Evolutionary conservation across 805 yeast species (phyloP), one percentile per base, ranked within the genome.

Genomic region (Yarrowia hollandica): DNA sequence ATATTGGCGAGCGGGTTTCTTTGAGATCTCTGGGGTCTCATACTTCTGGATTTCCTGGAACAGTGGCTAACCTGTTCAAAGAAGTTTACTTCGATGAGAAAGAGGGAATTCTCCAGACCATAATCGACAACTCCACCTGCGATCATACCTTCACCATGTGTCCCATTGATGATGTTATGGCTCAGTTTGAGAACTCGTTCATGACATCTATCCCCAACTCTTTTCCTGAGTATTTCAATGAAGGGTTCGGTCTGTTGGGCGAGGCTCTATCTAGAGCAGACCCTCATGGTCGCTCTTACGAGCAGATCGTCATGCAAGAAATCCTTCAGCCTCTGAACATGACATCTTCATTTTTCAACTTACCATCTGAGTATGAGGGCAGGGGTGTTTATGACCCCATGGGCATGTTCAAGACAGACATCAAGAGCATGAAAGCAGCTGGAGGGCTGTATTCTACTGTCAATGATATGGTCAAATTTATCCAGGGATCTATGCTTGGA

Each of bases 161-260:
- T 12, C 15, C 31, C 5, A 30, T 33, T 23, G 19, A 22, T 7
- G 55, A 48, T 12, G 12, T 23, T 15, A 5, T 48, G 5, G n/a
- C 28, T 2, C 55, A 48, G 16, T 48, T 48, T 21, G 55, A 48
- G 19, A 5, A 15, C 23, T 31, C 39, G 1, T 23, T 31, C 22
- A 33, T 48, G 39, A 48, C 55, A 1, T 48, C 55, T 1, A 15
- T 33, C 2, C 55, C 55, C 21, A 48, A 48, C 30, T 48, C 55
- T 5, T 33, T 48, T 30, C 55, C 55, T 5, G 55, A 48, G 16
- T 48, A 48, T 22, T 48, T 48, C 55, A 48, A 48, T 6, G 55
- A 48, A 33, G 55, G 30, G 2, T 48, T 48, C 15, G 30, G 39
- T 1, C 39, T 48, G 4, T 16, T 48, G 3, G 55, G 39, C 5